These are phyloP conservation scores for Boletellus deceptivus DNA, from an alignment of 1,284 basidiomycete species.

Conservation along the genomic window DNA sequence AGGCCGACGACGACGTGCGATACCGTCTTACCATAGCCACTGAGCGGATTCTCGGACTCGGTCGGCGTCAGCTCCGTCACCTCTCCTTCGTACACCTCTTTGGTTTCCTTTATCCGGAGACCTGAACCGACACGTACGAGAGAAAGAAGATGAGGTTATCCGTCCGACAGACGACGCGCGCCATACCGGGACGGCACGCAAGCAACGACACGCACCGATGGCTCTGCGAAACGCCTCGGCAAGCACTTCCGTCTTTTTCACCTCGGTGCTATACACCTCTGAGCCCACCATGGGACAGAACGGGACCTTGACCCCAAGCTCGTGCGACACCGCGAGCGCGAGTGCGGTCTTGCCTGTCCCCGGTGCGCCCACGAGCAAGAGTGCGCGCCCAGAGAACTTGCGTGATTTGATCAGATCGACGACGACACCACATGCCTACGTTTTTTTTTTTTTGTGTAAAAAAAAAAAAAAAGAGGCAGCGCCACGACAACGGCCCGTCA, in stretches of 20 bases:
- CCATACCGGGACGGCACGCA: too few relatives aligned
- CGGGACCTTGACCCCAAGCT: constrained; percentile 91
- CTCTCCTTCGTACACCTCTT: constrained; percentile 98
- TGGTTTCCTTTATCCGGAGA: constrained; percentile 95
- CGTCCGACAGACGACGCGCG: too few relatives aligned
- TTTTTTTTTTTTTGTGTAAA: too few relatives aligned
- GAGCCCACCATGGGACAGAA: constrained; percentile 99
- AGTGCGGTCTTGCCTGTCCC: constrained; percentile 96
- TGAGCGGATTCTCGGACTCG: constrained; percentile 92
- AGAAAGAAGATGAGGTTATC: too few relatives aligned
- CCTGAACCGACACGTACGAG: constrained; percentile 45
- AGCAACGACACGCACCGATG: constrained; percentile 67
- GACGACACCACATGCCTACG: constrained; percentile 86
- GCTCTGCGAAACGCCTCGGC: constrained; percentile 94
- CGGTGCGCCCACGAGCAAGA: constrained; percentile 86
- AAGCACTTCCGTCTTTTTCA: constrained; percentile 99
- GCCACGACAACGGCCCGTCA: not conserved
- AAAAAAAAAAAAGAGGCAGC: too few relatives aligned
- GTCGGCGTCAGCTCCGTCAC: constrained; percentile 96
- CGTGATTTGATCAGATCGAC: constrained; percentile 89
- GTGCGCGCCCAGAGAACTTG: constrained; percentile 89
- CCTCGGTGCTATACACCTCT: constrained; percentile 96
- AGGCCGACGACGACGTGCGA: constrained; percentile 95
- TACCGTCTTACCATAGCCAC: constrained; percentile 98
- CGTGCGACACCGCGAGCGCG: constrained; percentile 91